A percentile compares a stretch with the other conserved stretches of the same genome.
Evolutionary conservation across 345 rosid genomes (phyloP).

Genomic region (Eucalyptus grandis): DNA sequence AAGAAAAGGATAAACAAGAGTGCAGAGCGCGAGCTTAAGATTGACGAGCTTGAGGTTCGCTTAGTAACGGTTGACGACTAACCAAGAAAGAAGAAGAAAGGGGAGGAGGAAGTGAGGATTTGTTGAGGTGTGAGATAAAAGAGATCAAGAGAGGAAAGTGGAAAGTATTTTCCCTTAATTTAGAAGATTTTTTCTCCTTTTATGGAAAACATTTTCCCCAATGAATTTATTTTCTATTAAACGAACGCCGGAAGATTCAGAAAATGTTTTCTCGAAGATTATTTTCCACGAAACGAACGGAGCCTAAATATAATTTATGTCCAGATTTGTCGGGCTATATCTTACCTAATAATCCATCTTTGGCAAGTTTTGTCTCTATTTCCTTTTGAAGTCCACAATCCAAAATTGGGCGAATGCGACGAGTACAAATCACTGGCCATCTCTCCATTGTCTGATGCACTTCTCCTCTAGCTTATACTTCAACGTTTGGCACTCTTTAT

Average conservation of each 20-base stretch:
- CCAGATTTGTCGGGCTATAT: not conserved
- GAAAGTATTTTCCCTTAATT: too few species aligned
- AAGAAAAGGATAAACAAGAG: too few species aligned
- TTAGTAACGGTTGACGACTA: accelerated
- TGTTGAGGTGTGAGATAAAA: too few species aligned
- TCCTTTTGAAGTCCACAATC: not conserved
- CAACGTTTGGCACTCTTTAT: not conserved
- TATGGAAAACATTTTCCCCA: accelerated
- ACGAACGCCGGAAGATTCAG: accelerated
- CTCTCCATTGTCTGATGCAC: not conserved
- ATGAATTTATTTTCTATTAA: accelerated
- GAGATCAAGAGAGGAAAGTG: too few species aligned
- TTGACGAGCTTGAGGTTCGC: too few species aligned
- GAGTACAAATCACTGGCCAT: not conserved
- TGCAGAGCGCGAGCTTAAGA: accelerated
- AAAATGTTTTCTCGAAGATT: accelerated
- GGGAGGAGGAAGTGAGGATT: too few species aligned
- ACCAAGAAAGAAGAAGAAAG: too few species aligned
- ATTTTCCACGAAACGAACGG: accelerated
- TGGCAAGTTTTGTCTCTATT: not conserved
- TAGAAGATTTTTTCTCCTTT: too few species aligned
- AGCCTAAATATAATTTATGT: not conserved
- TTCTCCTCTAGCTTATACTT: not conserved
- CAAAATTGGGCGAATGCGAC: not conserved
- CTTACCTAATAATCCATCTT: not conserved